Evolutionary conservation across 176 grass and related monocot species (phyloP).

Genomic region (Aechmea fasciata): DNA sequence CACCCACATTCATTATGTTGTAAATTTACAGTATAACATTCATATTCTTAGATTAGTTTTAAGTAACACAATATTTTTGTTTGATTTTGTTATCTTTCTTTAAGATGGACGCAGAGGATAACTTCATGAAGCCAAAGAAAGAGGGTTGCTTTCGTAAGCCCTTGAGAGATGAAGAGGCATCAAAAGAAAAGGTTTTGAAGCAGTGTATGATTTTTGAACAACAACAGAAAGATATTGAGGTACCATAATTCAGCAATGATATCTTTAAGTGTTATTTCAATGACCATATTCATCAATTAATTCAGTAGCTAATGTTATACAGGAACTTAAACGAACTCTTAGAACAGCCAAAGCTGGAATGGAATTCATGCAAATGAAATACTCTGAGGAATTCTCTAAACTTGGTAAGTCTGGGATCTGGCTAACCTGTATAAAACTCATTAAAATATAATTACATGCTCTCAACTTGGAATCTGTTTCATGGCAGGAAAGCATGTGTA

Average conservation of each 20-base stretch:
- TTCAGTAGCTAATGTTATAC: slow-evolving; percentile 14
- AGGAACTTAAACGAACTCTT: slow-evolving; percentile 76
- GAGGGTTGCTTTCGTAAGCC: neutral
- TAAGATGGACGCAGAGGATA: slow-evolving; percentile 45
- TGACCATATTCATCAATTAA: slow-evolving; percentile 4
- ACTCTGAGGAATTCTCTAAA: slow-evolving; percentile 57
- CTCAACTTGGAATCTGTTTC: slow-evolving; percentile 20
- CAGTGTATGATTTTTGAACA: slow-evolving; percentile 60
- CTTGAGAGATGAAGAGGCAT: slow-evolving; percentile 38
- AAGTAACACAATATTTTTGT: neutral
- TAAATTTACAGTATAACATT: neutral
- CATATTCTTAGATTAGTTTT: neutral
- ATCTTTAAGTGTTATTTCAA: slow-evolving; percentile 8
- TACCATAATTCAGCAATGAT: slow-evolving; percentile 21
- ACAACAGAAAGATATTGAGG: slow-evolving; percentile 75
- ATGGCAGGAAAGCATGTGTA: slow-evolving; percentile 71
- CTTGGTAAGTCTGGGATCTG: slow-evolving; percentile 47
- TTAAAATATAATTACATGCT: slow-evolving; percentile 6
- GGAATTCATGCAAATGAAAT: slow-evolving; percentile 84
- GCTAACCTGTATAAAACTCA: neutral
- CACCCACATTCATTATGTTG: neutral
- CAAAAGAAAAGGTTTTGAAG: slow-evolving; percentile 50
- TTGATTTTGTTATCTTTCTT: slow-evolving; percentile 27
- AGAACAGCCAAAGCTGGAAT: slow-evolving; percentile 69
- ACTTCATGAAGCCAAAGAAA: slow-evolving; percentile 51